Evolutionary conservation across 2,329 filamentous ascomycete genomes (phyloP), one percentile per base, ranked within the genome.

Genomic region (Pseudogymnoascus sp.): DNA sequence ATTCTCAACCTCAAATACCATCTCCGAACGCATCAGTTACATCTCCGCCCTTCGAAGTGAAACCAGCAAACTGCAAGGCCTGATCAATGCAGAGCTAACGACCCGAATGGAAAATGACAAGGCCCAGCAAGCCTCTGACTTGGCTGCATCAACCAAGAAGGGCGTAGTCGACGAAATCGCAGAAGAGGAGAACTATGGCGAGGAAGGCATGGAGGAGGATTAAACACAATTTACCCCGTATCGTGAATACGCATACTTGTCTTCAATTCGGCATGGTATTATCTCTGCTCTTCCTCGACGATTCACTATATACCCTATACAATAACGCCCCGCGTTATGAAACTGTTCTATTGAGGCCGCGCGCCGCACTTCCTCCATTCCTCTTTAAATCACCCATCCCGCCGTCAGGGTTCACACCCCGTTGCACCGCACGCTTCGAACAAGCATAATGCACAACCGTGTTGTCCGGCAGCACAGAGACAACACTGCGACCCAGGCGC

Each of bases 381-480:
- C 43, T 33, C 61, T 62, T 46, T 16, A 59, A 35, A 37, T 19
- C 28, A 31, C 61, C 33, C 28, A 50, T 5, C 11, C 40, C 26
- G n/a, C 50, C 16, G 6, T 37, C 61, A 37, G 11, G 24, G 19
- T 60, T 59, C 40, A 40, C 3, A 38, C 73, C 70, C 68, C 72
- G 68, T 65, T 75, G 74, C 63, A 72, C 75, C n/a, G 76, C 78
- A 66, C 78, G 77, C 65, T 76, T 85, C 69, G 90, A 79, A 77
- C 90, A 95, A 26, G 89, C 90, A 72, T 93, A 90, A 79, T 95
- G 90, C 65, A 95, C 88, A 14, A 92, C 89, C 26, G 81, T 83
- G 73, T 87, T 91, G 77, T 96, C 90, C 6, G 93, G 91, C 76
- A 95, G 83, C 11, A 97, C 93, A 41, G 93, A 88, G 65, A 98